These are phyloP conservation scores for Sphaceloma murrayae DNA, from an alignment of 2,329 filamentous ascomycete species.

Conservation along the genomic window DNA sequence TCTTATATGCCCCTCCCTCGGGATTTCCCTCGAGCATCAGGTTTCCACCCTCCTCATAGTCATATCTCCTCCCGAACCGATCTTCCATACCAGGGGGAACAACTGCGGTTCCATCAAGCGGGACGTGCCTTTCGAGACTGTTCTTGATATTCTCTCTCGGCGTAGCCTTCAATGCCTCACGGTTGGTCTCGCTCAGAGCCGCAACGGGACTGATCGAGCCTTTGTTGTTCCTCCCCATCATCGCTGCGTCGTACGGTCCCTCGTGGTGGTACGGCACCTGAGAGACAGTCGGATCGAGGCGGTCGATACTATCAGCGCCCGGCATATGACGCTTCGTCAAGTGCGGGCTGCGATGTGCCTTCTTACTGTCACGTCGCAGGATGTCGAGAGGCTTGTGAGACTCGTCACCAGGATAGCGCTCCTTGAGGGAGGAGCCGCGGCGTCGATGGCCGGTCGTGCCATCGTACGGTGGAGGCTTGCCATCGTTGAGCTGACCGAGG, in stretches of 20 bases:
- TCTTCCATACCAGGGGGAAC: slow-evolving; percentile 67
- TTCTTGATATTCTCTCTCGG: slow-evolving; percentile 69
- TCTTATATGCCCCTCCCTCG: slow-evolving; percentile 64
- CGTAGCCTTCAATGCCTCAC: slow-evolving; percentile 69
- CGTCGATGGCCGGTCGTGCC: slow-evolving; percentile 26
- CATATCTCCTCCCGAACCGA: slow-evolving; percentile 57
- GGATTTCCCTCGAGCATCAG: slow-evolving; percentile 66
- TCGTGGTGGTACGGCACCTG: slow-evolving; percentile 72
- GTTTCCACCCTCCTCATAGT: slow-evolving; percentile 79
- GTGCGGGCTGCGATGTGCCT: slow-evolving; percentile 57
- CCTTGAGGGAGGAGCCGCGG: slow-evolving; percentile 45
- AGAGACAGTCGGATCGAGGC: slow-evolving; percentile 57
- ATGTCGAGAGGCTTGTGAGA: slow-evolving; percentile 58
- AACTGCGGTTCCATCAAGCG: slow-evolving; percentile 67
- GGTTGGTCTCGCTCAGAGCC: slow-evolving; percentile 63
- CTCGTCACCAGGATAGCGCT: slow-evolving; percentile 55
- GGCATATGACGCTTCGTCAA: slow-evolving; percentile 56
- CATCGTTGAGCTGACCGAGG: slow-evolving; percentile 27
- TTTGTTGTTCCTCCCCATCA: slow-evolving; percentile 61
- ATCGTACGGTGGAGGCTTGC: slow-evolving; percentile 23
- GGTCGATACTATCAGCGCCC: slow-evolving; percentile 69
- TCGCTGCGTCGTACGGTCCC: slow-evolving; percentile 79
- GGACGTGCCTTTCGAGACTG: slow-evolving; percentile 61
- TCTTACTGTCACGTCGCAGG: slow-evolving; percentile 52
- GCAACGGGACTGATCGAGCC: slow-evolving; percentile 59